Base-by-base conservation (phyloP, 2,329 filamentous ascomycete species). In the Chlorencoelia australis region DNA sequence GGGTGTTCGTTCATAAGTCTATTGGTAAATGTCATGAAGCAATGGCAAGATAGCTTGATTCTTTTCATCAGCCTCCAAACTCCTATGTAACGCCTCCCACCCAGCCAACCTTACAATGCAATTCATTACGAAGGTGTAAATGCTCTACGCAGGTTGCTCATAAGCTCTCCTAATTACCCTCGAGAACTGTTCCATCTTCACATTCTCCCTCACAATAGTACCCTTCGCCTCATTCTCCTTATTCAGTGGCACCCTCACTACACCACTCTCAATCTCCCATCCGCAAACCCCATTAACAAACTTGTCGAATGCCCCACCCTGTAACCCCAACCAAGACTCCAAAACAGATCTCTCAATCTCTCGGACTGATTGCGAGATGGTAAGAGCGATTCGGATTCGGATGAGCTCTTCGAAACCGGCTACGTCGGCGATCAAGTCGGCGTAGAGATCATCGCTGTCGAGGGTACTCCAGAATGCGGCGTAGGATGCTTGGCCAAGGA, bases 191-290 rank as follows among this genome's bases (percentile, higher is more conserved):
- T 91, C 84, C 42, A 94, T 80, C 63, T 82, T 86, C 56, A 98
- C 91, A 48, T 91, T 88, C 70, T 98, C 91, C 53, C 88, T 76
- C 55, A 95, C 93, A 61, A 95, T 83, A 26, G 87, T 82, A 62
- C 91, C 91, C 70, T 93, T 86, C 29, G 87, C 91, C 74, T 96
- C 89, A 61, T 95, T 95, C 65, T 98, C 91, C 57, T 91, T 84
- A 68, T 98, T 98, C 55, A 80, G 69, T 38, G 91, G 91, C 39
- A 98, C 75, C 60, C 75, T 75, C 45, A 95, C 79, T 28, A 66
- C 56, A n/a, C 59, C 57, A 19, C 69, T 68, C 36, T 68, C 75
- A 27, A 95, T 71, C 52, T 73, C 75, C 87, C 89, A 98, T 47
- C 82, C 85, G 56, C 82, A 91, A 8, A 89, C 82, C 59, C 89